Conservation (phyloP, 2,329 filamentous ascomycete species). For the Colletotrichum gloeosporioides region DNA sequence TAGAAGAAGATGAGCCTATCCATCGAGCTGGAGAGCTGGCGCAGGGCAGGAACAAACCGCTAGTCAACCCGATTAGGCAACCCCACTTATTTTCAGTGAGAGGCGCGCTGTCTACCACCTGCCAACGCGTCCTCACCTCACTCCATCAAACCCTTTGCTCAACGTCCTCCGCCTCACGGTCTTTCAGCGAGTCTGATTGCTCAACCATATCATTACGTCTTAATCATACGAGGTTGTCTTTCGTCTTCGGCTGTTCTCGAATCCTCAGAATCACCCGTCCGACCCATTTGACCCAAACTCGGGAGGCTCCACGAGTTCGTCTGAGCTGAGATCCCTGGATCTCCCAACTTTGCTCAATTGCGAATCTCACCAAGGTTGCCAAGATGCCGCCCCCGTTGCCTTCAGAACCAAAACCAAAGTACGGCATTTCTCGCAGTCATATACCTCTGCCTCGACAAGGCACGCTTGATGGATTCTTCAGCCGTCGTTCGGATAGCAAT, state of each 20-base stretch:
- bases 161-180: not conserved
- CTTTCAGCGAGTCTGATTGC: not conserved
- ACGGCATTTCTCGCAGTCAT: not conserved
- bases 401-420: not conserved
- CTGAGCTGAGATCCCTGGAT: not conserved
- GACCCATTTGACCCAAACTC: not conserved
- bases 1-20: not conserved
- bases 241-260: not conserved
- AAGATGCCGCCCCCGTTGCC: not conserved
- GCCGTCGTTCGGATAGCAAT: not conserved
- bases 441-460: not conserved
- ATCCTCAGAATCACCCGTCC: not conserved
- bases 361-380: not conserved
- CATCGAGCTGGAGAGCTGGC: not conserved
- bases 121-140: not conserved
- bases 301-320: not conserved
- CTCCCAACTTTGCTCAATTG: not conserved
- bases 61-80: not conserved
- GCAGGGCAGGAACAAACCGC: not conserved
- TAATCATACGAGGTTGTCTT: not conserved
- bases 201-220: not conserved
- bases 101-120: not conserved
- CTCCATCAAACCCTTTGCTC: not conserved
- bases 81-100: not conserved
- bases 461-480: constrained; percentile 5